These are phyloP conservation scores for Helianthus annuus DNA, from an alignment of 129 eudicot genomes.

Conservation along the genomic window DNA sequence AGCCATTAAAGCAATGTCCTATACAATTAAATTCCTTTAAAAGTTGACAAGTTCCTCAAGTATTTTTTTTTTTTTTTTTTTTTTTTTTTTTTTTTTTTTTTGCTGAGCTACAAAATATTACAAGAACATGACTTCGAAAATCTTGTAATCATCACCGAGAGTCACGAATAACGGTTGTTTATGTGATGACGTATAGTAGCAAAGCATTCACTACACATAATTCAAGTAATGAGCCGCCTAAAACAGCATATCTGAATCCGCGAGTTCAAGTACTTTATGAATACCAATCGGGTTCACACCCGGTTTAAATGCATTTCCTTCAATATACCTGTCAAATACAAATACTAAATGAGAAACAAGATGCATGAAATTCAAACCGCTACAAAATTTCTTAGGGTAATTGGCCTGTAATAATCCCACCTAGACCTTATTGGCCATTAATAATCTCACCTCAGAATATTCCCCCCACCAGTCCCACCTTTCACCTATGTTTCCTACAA, in stretches of 20 bases:
- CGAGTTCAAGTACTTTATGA: slow-evolving; percentile 89
- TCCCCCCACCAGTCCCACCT: too few species aligned
- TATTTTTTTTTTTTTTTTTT: not conserved
- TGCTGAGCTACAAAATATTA: slow-evolving; percentile 22
- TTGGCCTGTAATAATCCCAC: too few species aligned
- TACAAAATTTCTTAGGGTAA: not conserved
- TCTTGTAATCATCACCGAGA: slow-evolving; percentile 3
- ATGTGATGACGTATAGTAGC: slow-evolving; percentile 18
- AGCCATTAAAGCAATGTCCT: not conserved
- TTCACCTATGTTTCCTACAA: too few species aligned
- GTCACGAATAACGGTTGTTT: slow-evolving; percentile 11
- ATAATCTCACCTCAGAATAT: too few species aligned
- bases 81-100: not conserved
- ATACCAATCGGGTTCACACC: slow-evolving; percentile 89
- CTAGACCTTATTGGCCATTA: too few species aligned
- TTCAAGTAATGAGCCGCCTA: slow-evolving; percentile 24
- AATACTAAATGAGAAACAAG: slow-evolving; percentile 22
- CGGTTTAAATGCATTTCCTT: slow-evolving; percentile 81
- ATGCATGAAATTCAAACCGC: not conserved
- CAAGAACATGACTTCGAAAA: slow-evolving; percentile 11
- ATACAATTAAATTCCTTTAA: slow-evolving; percentile 25
- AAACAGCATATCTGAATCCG: slow-evolving; percentile 80
- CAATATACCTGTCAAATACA: slow-evolving; percentile 71
- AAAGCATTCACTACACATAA: slow-evolving; percentile 7
- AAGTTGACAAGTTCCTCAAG: slow-evolving; percentile 4